Conservation (phyloP, 352 stramenopile genomes). For the Phytophthora foliorum region DNA sequence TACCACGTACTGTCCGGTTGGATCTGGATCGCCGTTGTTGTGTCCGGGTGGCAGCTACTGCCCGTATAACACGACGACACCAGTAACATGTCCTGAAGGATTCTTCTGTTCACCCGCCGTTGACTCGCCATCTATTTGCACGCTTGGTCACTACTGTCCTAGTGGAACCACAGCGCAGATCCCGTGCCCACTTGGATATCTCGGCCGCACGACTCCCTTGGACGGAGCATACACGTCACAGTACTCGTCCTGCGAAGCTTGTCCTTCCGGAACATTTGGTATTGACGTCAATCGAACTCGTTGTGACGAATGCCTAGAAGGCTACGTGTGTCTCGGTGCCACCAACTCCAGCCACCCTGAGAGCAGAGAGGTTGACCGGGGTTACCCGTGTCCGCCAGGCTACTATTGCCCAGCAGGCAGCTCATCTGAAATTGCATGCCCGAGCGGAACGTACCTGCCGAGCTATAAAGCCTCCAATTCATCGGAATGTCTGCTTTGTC, state of each 20-base stretch:
- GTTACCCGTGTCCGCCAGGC: slow-evolving; percentile 87
- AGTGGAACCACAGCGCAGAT: slow-evolving; percentile 55
- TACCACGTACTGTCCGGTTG: slow-evolving; percentile 69
- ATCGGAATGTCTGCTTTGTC: slow-evolving; percentile 74
- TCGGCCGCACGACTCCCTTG: slow-evolving; percentile 63
- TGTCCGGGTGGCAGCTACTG: slow-evolving; percentile 84
- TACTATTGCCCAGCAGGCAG: slow-evolving; percentile 79
- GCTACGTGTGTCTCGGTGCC: slow-evolving; percentile 87
- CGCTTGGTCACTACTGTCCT: slow-evolving; percentile 80
- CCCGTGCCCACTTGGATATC: slow-evolving; percentile 84
- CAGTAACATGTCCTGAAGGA: slow-evolving; percentile 69
- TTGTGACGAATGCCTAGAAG: slow-evolving; percentile 77
- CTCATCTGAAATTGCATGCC: slow-evolving; percentile 67
- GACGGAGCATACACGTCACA: slow-evolving; percentile 59
- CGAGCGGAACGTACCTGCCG: slow-evolving; percentile 84
- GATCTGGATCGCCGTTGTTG: slow-evolving; percentile 51
- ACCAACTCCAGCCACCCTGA: slow-evolving; percentile 69
- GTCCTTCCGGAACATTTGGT: slow-evolving; percentile 82
- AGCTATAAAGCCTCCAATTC: slow-evolving; percentile 48
- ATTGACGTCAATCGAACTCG: slow-evolving; percentile 78
- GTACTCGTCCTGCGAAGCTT: slow-evolving; percentile 73
- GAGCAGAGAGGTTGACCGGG: slow-evolving; percentile 68
- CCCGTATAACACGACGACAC: slow-evolving; percentile 70
- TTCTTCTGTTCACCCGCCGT: slow-evolving; percentile 76
- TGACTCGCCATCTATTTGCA: slow-evolving; percentile 47